These are phyloP conservation scores for Castanea sativa DNA, from an alignment of 306 rosid genomes.

Conservation along the genomic window DNA sequence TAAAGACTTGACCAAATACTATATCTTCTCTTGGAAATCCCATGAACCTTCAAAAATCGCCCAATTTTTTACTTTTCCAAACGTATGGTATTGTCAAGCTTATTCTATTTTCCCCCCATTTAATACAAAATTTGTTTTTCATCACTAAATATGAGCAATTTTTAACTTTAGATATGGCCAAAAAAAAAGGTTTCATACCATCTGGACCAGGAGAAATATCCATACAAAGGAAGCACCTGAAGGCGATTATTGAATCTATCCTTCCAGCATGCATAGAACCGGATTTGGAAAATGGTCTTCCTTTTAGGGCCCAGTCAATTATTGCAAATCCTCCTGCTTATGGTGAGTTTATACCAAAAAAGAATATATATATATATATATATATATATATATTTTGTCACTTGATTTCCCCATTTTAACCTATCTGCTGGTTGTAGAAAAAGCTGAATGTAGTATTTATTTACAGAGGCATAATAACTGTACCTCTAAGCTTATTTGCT, in stretches of 20 bases:
- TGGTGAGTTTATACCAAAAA: slow-evolving; percentile 47
- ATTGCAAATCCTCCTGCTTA: slow-evolving; percentile 96
- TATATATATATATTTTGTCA: slow-evolving; percentile 1
- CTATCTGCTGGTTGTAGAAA: neutral
- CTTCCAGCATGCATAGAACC: slow-evolving; percentile 97
- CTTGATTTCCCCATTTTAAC: slow-evolving; percentile 30
- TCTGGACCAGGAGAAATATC: slow-evolving; percentile 86
- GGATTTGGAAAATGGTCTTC: slow-evolving; percentile 71
- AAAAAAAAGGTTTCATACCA: slow-evolving; percentile 93
- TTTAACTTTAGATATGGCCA: slow-evolving; percentile 73
- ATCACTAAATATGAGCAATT: slow-evolving; percentile 24
- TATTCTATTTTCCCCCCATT: slow-evolving; percentile 3
- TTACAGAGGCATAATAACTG: neutral
- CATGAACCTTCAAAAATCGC: neutral
- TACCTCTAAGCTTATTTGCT: neutral
- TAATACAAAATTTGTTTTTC: slow-evolving; percentile 4
- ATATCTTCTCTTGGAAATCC: neutral
- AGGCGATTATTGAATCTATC: slow-evolving; percentile 79
- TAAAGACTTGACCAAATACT: neutral
- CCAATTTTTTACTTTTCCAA: neutral
- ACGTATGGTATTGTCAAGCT: slow-evolving; percentile 1
- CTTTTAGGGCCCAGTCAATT: slow-evolving; percentile 90
- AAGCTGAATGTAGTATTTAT: neutral
- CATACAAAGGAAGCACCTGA: slow-evolving; percentile 72
- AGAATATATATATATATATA: neutral